phyloP scores from a whole-genome alignment of 768 basidiomycete species.

The Boletus pseudopeckii region DNA sequence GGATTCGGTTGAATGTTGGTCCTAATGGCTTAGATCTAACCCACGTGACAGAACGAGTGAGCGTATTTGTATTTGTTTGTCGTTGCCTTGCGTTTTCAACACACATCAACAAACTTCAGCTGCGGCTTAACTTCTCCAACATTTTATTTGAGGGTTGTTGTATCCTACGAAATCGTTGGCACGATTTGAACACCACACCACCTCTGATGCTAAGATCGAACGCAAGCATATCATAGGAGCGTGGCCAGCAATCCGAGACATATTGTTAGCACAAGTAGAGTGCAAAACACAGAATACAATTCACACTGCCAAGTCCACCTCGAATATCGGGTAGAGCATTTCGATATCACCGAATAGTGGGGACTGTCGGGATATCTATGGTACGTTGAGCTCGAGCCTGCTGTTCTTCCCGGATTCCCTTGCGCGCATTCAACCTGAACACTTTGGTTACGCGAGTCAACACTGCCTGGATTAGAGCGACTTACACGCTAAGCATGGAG shows the following conservation, averaged over 20 bases:
- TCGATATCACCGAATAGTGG: constrained; percentile 9
- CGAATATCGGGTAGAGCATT: background rate
- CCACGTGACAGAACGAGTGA: background rate
- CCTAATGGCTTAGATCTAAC: background rate
- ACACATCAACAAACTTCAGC: background rate
- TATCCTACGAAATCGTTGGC: no score
- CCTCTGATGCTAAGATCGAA: no score
- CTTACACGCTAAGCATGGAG: constrained; percentile 27
- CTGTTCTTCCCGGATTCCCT: constrained; percentile 16
- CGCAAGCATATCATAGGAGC: no score
- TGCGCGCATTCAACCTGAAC: constrained; percentile 15
- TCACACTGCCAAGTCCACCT: background rate
- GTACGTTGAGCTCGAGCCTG: background rate
- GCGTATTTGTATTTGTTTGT: background rate
- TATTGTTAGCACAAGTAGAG: no score
- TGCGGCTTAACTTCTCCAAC: background rate
- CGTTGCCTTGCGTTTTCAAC: background rate
- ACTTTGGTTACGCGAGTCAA: background rate
- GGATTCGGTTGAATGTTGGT: background rate
- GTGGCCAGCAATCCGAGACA: no score
- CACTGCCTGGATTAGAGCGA: background rate
- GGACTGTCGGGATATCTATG: constrained; percentile 19
- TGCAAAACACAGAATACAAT: background rate
- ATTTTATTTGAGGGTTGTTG: no score
- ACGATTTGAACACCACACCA: no score